phyloP scores from a whole-genome alignment of 805 yeast genomes.

The Wickerhamiella alocasiicola region DNA sequence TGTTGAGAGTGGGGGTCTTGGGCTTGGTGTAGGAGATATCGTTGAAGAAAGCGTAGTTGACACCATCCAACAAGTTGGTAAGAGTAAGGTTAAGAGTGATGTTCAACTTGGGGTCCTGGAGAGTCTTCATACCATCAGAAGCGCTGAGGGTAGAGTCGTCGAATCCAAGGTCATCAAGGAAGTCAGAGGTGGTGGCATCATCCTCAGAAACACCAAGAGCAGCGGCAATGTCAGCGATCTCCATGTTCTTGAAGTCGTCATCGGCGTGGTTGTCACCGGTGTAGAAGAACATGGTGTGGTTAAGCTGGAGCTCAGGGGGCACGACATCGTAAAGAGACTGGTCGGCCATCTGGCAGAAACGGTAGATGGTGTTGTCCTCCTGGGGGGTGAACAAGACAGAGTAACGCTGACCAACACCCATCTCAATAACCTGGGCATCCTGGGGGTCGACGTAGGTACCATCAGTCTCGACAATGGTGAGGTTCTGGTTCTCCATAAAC shows the following conservation, averaged over 20 bases:
- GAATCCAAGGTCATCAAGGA: conserved; percentile 33
- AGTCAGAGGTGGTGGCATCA: conserved; percentile 31
- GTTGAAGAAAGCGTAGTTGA: conserved; percentile 94
- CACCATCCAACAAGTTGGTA: conserved; percentile 78
- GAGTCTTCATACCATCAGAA: conserved; percentile 38
- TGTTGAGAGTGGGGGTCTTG: conserved; percentile 71
- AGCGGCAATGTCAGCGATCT: conserved; percentile 52
- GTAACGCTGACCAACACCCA: conserved; percentile 88
- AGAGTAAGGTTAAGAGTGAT: conserved; percentile 64
- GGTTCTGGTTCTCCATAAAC: conserved; percentile 75
- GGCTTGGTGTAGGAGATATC: conserved; percentile 67
- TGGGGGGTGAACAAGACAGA: conserved; percentile 59
- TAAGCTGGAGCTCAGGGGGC: conserved; percentile 53
- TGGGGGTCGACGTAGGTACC: conserved; percentile 75
- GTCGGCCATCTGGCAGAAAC: conserved; percentile 74
- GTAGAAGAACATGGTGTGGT: conserved; percentile 62
- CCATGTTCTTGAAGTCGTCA: conserved; percentile 22
- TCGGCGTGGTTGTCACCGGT: conserved; percentile 16
- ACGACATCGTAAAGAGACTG: conserved; percentile 65
- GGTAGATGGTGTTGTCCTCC: conserved; percentile 50
- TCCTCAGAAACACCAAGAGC: conserved; percentile 25
- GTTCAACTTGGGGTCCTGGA: conserved; percentile 52
- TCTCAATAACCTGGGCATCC: conserved; percentile 56
- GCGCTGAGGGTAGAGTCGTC: conserved; percentile 79
- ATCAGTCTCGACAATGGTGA: conserved; percentile 83